Percentiles rank a stretch among this genome's conserved stretches.
Conservation (phyloP, 805 yeast species). For the Sugiyamaella marilandica region DNA sequence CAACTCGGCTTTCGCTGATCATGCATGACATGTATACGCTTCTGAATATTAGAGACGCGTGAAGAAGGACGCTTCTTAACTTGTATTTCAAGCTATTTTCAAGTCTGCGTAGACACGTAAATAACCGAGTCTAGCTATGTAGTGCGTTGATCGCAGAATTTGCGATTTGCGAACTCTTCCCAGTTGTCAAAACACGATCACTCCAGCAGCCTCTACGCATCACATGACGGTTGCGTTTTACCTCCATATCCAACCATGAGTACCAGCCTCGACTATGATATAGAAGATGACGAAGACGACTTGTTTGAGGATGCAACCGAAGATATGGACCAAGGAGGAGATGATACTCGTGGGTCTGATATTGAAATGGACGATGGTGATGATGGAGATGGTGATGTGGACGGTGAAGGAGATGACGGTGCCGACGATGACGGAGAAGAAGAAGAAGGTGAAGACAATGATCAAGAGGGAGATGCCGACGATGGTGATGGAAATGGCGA, state of each 20-base stretch:
- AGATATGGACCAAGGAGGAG: conserved; percentile 26
- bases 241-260: conserved; percentile 11
- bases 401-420: conserved; percentile 16
- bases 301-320: conserved; percentile 32
- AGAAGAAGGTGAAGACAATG: conserved; percentile 27
- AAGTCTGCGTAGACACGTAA: too few species aligned
- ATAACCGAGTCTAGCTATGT: too few species aligned
- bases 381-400: conserved; percentile 1
- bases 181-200: background rate
- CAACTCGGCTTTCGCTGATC: too few species aligned
- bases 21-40: background rate
- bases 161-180: background rate
- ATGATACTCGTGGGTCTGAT: conserved; percentile 19
- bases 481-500: conserved; percentile 28
- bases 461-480: conserved; percentile 26
- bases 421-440: conserved; percentile 25
- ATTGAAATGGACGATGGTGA: conserved; percentile 14
- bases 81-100: background rate
- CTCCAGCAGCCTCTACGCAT: background rate
- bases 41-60: too few species aligned
- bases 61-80: background rate
- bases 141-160: too few species aligned
- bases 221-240: background rate
- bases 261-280: conserved; percentile 18
- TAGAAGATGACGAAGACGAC: conserved; percentile 29